Evolutionary conservation across 1,284 basidiomycete species (phyloP).

Genomic region (Xerocomus minutiporus): DNA sequence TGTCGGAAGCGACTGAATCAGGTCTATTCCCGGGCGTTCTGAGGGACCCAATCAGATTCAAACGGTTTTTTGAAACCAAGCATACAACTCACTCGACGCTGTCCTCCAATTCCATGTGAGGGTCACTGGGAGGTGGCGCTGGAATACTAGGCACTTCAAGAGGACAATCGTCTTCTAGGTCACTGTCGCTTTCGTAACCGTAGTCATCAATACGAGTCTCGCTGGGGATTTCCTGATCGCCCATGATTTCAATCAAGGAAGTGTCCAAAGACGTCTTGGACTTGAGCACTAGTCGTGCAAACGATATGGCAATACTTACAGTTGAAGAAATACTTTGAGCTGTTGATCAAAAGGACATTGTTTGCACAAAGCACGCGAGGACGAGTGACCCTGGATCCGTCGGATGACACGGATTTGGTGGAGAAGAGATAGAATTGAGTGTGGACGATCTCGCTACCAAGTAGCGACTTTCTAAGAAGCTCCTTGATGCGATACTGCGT

Average conservation of each 20-base stretch:
- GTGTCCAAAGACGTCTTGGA: background rate
- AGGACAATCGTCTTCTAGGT: background rate
- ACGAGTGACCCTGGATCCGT: background rate
- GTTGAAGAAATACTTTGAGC: constrained; percentile 10
- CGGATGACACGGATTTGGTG: background rate
- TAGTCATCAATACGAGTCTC: constrained; percentile 10
- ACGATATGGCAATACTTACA: background rate
- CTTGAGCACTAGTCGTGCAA: background rate
- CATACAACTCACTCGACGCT: background rate
- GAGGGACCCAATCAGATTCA: background rate
- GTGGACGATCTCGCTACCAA: constrained; percentile 11
- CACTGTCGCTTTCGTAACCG: constrained; percentile 16
- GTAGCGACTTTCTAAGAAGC: constrained; percentile 13
- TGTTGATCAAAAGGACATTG: constrained; percentile 3
- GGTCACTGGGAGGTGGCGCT: no score
- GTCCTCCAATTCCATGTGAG: background rate
- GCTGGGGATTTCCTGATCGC: constrained; percentile 8
- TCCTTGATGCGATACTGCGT: constrained; percentile 1
- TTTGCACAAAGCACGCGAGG: constrained; percentile 9
- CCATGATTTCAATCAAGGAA: background rate
- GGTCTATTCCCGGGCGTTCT: background rate
- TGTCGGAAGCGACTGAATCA: background rate
- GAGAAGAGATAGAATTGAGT: constrained; percentile 15
- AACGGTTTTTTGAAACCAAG: background rate
- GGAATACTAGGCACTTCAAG: no score